phyloP scores from a whole-genome alignment of 805 yeast genomes.

The Alloascoidea africana region DNA sequence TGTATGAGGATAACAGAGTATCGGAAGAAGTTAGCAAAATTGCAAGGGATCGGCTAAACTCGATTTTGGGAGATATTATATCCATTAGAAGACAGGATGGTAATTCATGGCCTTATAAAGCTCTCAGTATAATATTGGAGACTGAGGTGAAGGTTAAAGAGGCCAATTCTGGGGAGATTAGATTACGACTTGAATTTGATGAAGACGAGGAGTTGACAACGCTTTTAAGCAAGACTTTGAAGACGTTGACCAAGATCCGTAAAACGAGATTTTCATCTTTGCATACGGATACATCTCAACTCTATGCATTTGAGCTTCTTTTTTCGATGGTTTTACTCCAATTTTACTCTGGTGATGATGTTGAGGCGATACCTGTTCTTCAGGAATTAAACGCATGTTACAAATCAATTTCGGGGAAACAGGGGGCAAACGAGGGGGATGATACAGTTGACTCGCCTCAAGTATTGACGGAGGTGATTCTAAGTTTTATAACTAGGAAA shows the following conservation, averaged over 20 bases:
- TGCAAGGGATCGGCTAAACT: slow-evolving; percentile 48
- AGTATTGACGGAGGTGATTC: slow-evolving; percentile 40
- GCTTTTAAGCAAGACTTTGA: slow-evolving; percentile 33
- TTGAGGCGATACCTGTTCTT: slow-evolving; percentile 61
- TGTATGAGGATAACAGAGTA: slow-evolving; percentile 5
- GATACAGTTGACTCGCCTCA: slow-evolving; percentile 25
- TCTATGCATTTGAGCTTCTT: slow-evolving; percentile 58
- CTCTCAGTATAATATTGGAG: slow-evolving; percentile 24
- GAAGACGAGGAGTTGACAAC: slow-evolving; percentile 40
- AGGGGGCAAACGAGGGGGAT: slow-evolving; percentile 21
- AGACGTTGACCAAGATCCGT: slow-evolving; percentile 29
- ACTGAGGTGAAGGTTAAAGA: slow-evolving; percentile 9
- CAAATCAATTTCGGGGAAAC: slow-evolving; percentile 23
- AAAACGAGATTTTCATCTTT: slow-evolving; percentile 20
- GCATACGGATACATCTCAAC: slow-evolving; percentile 23
- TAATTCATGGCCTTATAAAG: slow-evolving; percentile 45
- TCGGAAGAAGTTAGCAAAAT: slow-evolving; percentile 21
- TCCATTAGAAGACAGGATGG: slow-evolving; percentile 26
- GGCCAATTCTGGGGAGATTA: too few species aligned
- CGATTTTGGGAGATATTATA: slow-evolving; percentile 48
- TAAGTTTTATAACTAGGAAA: slow-evolving; percentile 41
- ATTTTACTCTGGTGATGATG: slow-evolving; percentile 53
- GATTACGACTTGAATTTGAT: slow-evolving; percentile 32
- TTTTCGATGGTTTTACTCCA: slow-evolving; percentile 68
- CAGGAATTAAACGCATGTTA: slow-evolving; percentile 58